Evolutionary conservation across 495 filamentous ascomycete genomes (phyloP), one percentile per base, ranked within the genome.

Genomic region (Cenococcum geophilum): DNA sequence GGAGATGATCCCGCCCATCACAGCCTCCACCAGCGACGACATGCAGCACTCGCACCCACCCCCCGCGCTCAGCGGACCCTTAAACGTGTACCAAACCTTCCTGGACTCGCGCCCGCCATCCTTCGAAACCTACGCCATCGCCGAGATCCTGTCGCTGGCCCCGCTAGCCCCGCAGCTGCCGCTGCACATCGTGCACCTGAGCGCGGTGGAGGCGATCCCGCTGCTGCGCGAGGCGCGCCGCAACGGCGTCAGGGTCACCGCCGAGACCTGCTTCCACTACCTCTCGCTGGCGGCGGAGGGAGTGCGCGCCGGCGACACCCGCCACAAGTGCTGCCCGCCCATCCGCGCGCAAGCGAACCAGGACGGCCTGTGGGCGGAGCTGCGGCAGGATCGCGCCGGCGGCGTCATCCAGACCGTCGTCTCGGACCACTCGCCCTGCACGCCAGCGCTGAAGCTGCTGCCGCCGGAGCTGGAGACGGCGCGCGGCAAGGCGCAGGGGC

Each of bases 201-300:
- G 89, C 0, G 93, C 93, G 11, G 86, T 90, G 58, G 89, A 96
- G 69, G 89, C 88, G n/a, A 93, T 97, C 58, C 91, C 91, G 0
- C 69, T 96, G n/a, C 78, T 98, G 48, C 83, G 86, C 49, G 81
- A 85, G 65, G 93, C 93, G 34, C 85, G 91, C 54, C 76, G 80
- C n/a, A 73, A 77, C 1, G 93, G 93, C 40, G 71, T 96, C 63
- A 91, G 92, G 58, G 88, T 98, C 76, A 96, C 93, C 1, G 92
- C 93, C 25, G 93, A 98, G 73, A 98, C 93, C 10, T 97, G 93
- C 77, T 96, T 95, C 82, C 93, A 98, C 78, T 98, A 98, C 71
- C 83, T 98, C 11, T 85, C 87, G n/a, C 81, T 98, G 12, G 87
- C 91, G 0, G 85, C 92, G 9, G 93, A 97, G 73, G 79, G 87